These are phyloP conservation scores for Colletotrichum echinochloae DNA, from an alignment of 2,329 filamentous ascomycete genomes.

Conservation along the genomic window DNA sequence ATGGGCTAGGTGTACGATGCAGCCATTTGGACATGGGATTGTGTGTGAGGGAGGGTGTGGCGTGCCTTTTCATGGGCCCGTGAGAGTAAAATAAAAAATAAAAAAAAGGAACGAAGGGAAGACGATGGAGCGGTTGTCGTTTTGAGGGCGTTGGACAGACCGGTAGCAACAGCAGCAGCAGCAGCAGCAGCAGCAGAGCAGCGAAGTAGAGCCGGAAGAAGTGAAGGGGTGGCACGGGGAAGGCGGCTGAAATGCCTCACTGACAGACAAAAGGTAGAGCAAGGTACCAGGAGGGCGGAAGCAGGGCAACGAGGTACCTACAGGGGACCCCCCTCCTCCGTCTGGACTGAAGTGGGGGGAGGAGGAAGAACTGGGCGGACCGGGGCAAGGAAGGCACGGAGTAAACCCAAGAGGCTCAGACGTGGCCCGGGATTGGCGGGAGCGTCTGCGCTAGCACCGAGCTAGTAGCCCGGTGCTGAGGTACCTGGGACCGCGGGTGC, in stretches of 20 bases:
- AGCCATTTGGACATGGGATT: not conserved
- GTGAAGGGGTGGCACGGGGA: slow-evolving; percentile 20
- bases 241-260: slow-evolving; percentile 39
- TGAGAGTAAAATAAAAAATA: not conserved
- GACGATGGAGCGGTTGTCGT: slow-evolving; percentile 13
- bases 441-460: slow-evolving; percentile 26
- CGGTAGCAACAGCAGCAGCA: not conserved
- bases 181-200: slow-evolving; percentile 1
- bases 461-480: slow-evolving; percentile 21
- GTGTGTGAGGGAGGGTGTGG: not conserved
- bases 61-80: not conserved
- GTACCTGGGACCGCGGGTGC: slow-evolving; percentile 18
- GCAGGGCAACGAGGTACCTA: not conserved
- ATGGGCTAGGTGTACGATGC: not conserved
- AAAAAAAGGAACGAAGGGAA: no score
- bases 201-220: no score
- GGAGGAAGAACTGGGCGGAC: slow-evolving; percentile 17
- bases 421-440: slow-evolving; percentile 40
- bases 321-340: not conserved
- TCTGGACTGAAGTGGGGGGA: slow-evolving; percentile 27
- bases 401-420: slow-evolving; percentile 40
- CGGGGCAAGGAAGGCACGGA: slow-evolving; percentile 32
- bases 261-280: accelerated
- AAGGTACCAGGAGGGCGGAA: not conserved
- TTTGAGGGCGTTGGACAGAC: not conserved